phyloP scores from a whole-genome alignment of 2,329 filamentous ascomycete species.

The Rugonectria rugulosa region DNA sequence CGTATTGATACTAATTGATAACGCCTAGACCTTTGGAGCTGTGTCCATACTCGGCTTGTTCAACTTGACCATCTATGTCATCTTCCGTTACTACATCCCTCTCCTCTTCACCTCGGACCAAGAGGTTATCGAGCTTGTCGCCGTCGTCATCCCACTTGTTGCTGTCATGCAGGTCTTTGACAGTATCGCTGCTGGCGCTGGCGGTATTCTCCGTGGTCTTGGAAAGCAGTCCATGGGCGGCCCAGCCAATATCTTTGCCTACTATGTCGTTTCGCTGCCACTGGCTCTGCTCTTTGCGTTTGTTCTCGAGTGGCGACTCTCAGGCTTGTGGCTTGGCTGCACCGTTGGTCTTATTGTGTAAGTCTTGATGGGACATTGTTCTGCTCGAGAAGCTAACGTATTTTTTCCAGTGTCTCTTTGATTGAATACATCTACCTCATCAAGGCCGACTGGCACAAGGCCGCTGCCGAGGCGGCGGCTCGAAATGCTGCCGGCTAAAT shows the following conservation, averaged over 20 bases:
- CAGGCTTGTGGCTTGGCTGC: slow-evolving; percentile 83
- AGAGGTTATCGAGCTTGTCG: slow-evolving; percentile 73
- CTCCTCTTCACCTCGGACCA: slow-evolving; percentile 78
- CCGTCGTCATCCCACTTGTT: slow-evolving; percentile 77
- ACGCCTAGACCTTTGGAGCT: slow-evolving; percentile 63
- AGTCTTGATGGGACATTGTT: slow-evolving; percentile 39
- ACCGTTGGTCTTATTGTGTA: slow-evolving; percentile 73
- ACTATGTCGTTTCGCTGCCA: slow-evolving; percentile 88
- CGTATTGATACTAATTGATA: slow-evolving; percentile 7
- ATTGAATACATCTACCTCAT: slow-evolving; percentile 63
- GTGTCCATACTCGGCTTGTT: slow-evolving; percentile 77
- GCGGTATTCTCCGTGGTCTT: slow-evolving; percentile 85
- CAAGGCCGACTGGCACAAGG: slow-evolving; percentile 61
- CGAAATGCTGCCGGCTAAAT: slow-evolving; percentile 57
- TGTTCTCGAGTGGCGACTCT: slow-evolving; percentile 76
- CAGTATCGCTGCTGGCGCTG: slow-evolving; percentile 78
- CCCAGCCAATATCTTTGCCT: slow-evolving; percentile 84
- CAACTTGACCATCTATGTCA: slow-evolving; percentile 75
- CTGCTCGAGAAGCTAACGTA: slow-evolving; percentile 14
- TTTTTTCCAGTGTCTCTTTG: slow-evolving; percentile 52
- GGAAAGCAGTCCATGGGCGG: slow-evolving; percentile 90
- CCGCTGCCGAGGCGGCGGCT: slow-evolving; percentile 59
- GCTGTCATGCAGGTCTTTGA: slow-evolving; percentile 93
- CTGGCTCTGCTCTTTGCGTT: slow-evolving; percentile 83
- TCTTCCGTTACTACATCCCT: slow-evolving; percentile 77